Evolutionary conservation across 139 green algal species (phyloP), one percentile per base, ranked within the genome.

Genomic region (Micractinium conductrix): DNA sequence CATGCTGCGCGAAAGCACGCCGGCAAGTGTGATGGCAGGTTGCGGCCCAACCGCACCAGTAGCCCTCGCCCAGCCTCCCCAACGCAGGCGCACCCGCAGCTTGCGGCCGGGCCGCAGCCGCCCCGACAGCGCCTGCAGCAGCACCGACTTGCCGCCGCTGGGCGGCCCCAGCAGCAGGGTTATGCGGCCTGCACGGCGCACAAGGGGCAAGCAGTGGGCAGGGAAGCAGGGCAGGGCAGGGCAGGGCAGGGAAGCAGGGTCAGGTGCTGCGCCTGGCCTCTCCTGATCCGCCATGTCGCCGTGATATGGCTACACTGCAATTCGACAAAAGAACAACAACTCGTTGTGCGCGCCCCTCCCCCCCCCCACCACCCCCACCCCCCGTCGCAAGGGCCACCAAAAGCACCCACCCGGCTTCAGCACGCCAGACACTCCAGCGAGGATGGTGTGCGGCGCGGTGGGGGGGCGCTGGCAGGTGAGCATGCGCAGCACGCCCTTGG

Each of bases 121-220:
- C 22, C 93, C 92, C 8, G 75, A 79, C 68, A 96, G 89, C 1
- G 88, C 78, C 43, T 93, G 87, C 78, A 96, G 85, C 37, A 96
- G 88, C 0, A 92, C 90, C 26, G 78, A 88, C 83, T 95, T 95
- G 28, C 93, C 93, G 35, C 85, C 86, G 2, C 87, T 84, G 55
- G 92, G 93, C 28, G 92, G 93, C 0, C 93, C 93, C 69, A 96
- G 86, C 76, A 96, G 86, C 72, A 96, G 86, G 7, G 89, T 94
- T 53, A 88, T 72, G 26, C 76, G 76, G 35, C 76, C 76, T 78
- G 70, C 42, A 37, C 10, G 40, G n/a, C 8, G 42, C 17, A 24
- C 24, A 55, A 24, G 40, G 38, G 22, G 37, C 33, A 33, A n/a
- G 55, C 63, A 43, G 63, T n/a, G 12, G 3, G 53, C 19, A 5